These are phyloP conservation scores for Trichoderma sp. DNA, from an alignment of 2,329 filamentous ascomycete species.

Conservation along the genomic window DNA sequence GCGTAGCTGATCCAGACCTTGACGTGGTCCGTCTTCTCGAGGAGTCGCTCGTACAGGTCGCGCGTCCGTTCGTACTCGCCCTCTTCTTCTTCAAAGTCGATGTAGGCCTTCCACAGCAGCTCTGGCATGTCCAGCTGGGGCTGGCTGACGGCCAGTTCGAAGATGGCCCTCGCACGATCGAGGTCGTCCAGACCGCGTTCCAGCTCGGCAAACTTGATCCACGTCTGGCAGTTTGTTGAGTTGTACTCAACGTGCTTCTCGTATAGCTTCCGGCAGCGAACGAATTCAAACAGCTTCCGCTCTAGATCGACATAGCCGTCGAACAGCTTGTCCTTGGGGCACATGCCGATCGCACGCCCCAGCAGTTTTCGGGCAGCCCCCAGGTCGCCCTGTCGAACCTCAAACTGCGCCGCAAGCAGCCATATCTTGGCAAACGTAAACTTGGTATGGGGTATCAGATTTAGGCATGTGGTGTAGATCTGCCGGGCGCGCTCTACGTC, in stretches of 20 bases:
- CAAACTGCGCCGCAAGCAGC: constrained; percentile 90
- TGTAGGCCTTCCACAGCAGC: constrained; percentile 95
- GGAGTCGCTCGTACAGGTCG: constrained; percentile 80
- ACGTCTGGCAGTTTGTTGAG: constrained; percentile 83
- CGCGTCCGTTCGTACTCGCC: constrained; percentile 84
- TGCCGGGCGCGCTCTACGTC: constrained; percentile 78
- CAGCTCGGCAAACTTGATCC: constrained; percentile 94
- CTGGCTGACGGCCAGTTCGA: constrained; percentile 83
- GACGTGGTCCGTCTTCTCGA: constrained; percentile 95
- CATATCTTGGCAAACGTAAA: constrained; percentile 98
- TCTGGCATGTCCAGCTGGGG: constrained; percentile 93
- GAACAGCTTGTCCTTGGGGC: constrained; percentile 94
- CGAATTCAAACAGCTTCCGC: constrained; percentile 90
- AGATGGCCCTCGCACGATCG: constrained; percentile 85
- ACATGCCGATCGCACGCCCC: constrained; percentile 87
- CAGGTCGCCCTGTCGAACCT: constrained; percentile 82
- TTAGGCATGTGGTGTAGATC: constrained; percentile 86
- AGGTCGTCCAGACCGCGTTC: constrained; percentile 89
- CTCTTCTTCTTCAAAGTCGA: constrained; percentile 97
- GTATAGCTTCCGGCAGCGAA: constrained; percentile 85
- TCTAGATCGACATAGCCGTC: constrained; percentile 91
- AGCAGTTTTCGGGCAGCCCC: constrained; percentile 81
- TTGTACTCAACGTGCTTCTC: constrained; percentile 95
- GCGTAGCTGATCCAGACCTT: constrained; percentile 99
- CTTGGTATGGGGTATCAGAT: constrained; percentile 88